A percentile compares a stretch with the other conserved stretches of the same genome.
Conservation (phyloP, 2,329 filamentous ascomycete genomes). For the Arachnopeziza araneosa region DNA sequence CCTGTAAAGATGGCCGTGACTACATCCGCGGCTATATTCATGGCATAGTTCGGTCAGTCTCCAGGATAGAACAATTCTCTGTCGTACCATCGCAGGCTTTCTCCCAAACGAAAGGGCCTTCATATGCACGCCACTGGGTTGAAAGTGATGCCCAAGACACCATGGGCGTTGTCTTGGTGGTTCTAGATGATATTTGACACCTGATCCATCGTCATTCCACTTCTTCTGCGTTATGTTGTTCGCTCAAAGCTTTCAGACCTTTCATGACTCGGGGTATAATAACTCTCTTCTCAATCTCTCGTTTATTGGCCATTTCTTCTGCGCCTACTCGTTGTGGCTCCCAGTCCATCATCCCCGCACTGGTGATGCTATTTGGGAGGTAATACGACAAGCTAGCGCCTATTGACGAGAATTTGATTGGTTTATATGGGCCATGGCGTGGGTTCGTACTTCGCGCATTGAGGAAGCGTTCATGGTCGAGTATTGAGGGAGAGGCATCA, state of each 20-base stretch:
- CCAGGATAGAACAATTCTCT: too few relatives aligned
- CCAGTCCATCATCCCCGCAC: constrained; percentile 27
- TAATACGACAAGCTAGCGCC: constrained; percentile 15
- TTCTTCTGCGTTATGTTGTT: background rate
- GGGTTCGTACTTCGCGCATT: constrained; percentile 18
- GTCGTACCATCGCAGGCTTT: too few relatives aligned
- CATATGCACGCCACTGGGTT: too few relatives aligned
- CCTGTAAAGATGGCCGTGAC: too few relatives aligned
- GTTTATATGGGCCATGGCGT: constrained; percentile 16
- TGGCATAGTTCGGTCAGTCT: too few relatives aligned
- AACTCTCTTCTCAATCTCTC: background rate
- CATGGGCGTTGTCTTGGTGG: background rate
- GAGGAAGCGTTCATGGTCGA: constrained; percentile 18
- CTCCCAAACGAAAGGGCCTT: too few relatives aligned
- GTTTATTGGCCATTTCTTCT: background rate
- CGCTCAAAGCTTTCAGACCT: background rate
- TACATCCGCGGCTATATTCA: too few relatives aligned
- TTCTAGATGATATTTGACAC: background rate
- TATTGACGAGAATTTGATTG: constrained; percentile 5
- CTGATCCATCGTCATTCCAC: background rate
- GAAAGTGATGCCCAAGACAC: background rate
- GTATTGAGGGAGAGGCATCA: constrained; percentile 15
- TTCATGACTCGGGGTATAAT: background rate
- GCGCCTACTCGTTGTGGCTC: constrained; percentile 19
- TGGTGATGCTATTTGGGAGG: constrained; percentile 15